Base-by-base conservation (phyloP, 352 stramenopile genomes). In the Globisporangium iwayamae region DNA sequence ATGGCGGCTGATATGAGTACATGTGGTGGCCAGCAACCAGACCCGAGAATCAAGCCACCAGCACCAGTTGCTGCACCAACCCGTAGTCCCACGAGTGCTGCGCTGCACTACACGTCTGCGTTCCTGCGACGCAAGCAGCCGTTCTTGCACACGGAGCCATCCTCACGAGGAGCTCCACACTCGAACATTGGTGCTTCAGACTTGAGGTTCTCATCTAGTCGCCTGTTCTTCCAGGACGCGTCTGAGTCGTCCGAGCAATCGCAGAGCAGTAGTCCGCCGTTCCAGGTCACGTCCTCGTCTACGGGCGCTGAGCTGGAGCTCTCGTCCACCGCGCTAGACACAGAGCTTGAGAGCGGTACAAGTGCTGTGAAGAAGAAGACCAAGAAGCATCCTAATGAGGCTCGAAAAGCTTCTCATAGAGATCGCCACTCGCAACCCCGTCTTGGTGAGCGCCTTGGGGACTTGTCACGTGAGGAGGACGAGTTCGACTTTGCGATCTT, bases 401-500 rank as follows among this genome's bases (percentile, higher is more conserved):
- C 16, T 22, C 50, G 4, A n/a, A 18, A 14, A 25, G 36, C 20
- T 3, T 10, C 32, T n/a, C 45, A n/a, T 47, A 4, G n/a, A 43
- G 30, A 43, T 11, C 20, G 11, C 32, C 18, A 36, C 41, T 56
- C 13, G 16, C 41, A 50, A 13, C 28, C n/a, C 3, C n/a, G 36
- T 6, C 9, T 38, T 1, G 36, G 65, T 10, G 79, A 89, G 32
- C 74, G 69, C 13, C 76, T 89, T 32, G 80, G 80, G 1, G 83
- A 90, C 18, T 67, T 91, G 36, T 89, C 83, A 0, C 69, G 79
- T 36, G 78, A 89, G 34, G 82, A 92, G 62, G 80, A 84, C 57
- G 83, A 91, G 41, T 94, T 85, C 66, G 84, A 94, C 56, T 91
- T 94, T 73, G 84, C 84, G n/a, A 92, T 94, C 66, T 20, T 94